Percentiles rank a stretch among this genome's conserved stretches.
phyloP scores from a whole-genome alignment of 805 yeast species.

The Alloascoidea africana region DNA sequence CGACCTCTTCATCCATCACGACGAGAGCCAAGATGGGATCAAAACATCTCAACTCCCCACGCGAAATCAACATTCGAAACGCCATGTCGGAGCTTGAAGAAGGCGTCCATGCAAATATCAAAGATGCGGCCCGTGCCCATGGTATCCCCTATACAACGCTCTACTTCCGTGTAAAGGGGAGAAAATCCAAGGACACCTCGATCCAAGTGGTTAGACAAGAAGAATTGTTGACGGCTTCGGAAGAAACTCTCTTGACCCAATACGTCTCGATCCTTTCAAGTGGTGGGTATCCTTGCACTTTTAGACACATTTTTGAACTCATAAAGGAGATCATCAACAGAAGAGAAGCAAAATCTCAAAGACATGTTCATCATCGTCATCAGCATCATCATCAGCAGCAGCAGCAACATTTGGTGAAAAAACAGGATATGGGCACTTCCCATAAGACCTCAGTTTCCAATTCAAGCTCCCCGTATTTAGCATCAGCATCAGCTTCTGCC shows the following conservation, averaged over 20 bases:
- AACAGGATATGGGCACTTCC: too few relatives aligned
- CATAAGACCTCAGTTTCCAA: too few relatives aligned
- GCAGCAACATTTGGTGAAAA: too few relatives aligned
- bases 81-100: not conserved
- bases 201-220: not conserved
- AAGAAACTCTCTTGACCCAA: slow-evolving; percentile 1
- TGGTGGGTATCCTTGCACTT: slow-evolving; percentile 1
- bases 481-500: too few relatives aligned
- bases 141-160: not conserved
- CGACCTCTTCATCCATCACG: too few relatives aligned
- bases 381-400: too few relatives aligned
- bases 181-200: not conserved
- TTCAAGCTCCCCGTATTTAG: too few relatives aligned
- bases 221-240: not conserved
- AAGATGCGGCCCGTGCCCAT: not conserved
- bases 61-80: not conserved
- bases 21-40: not conserved
- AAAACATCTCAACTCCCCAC: not conserved
- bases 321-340: not conserved
- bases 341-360: not conserved
- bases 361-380: too few relatives aligned
- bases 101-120: not conserved
- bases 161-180: not conserved
- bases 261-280: not conserved
- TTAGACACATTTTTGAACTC: not conserved